Base-by-base conservation (phyloP, 2,329 filamentous ascomycete species). In the Claviceps arundinis region DNA sequence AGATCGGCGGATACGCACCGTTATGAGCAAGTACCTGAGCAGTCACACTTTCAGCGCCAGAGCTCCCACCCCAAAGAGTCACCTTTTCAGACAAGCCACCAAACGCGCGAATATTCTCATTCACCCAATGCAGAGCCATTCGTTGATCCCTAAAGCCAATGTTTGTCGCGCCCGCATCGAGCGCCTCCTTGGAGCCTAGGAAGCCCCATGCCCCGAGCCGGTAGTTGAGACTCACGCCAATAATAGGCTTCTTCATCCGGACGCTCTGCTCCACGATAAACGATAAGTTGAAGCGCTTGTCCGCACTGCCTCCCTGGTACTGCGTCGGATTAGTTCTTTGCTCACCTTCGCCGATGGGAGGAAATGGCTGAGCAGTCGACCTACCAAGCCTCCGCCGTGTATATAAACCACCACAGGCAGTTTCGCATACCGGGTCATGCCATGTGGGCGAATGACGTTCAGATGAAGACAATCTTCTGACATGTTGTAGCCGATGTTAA, bases 21-120 rank as follows among this genome's bases (percentile, higher is more conserved):
- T 71, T 70, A 52, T 75, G 76, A 5, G 73, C 73, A 17, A 71
- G 61, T 1, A 75, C 64, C 47, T 77, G 74, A 2, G 63, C 62
- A 3, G 70, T 68, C 1, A 76, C 70, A 5, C 67, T 71, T 51
- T 69, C 70, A 19, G 63, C 74, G 2, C 75, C 75, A 1, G 75
- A 74, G 17, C 70, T 75, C 59, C 78, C 73, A 37, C 72, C 76
- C 62, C 70, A 77, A 40, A 77, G 65, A 1, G 71, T 75, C n/a
- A 76, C 71, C 50, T 73, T 69, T 2, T 58, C 52, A 13, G 70
- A 64, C 40, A 73, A 68, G 5, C 72, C 73, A 19, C 72, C 72
- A 50, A 75, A 76, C 3, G 64, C 61, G 7, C 56, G 61, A 38
- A 75, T 72, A 53, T 71, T 76, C 55, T 70, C 72, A 45, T 71